Evolutionary conservation across 2,329 filamentous ascomycete genomes (phyloP).

Genomic region (Colletotrichum tamarilloi): DNA sequence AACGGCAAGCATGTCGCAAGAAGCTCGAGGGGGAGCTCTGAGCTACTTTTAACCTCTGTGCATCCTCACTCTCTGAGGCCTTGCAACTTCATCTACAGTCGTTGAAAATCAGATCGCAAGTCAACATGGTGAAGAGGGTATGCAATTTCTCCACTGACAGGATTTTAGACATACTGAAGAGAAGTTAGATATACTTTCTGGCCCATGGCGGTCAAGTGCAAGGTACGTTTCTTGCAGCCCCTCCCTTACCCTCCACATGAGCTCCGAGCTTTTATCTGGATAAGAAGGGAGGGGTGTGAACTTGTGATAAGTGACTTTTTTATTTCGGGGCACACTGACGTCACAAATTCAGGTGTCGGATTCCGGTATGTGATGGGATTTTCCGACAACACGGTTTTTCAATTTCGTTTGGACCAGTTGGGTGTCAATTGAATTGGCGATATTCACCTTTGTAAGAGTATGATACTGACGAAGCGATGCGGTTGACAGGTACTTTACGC

Average conservation of each 20-base stretch:
- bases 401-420: neutral
- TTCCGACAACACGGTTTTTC: neutral
- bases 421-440: neutral
- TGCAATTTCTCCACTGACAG: neutral
- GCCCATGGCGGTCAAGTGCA: conserved; percentile 75
- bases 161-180: neutral
- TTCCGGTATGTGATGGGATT: conserved; percentile 56
- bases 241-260: conserved; percentile 53
- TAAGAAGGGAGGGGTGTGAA: conserved; percentile 10
- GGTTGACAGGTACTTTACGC: conserved; percentile 63
- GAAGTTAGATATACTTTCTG: conserved; percentile 67
- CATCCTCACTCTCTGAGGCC: neutral
- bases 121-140: conserved; percentile 50
- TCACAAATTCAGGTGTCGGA: conserved; percentile 58
- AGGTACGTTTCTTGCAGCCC: conserved; percentile 62
- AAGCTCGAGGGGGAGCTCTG: conserved; percentile 24
- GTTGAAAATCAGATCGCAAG: neutral
- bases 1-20: neutral
- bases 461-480: neutral
- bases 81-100: neutral
- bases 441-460: no score
- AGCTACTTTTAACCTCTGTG: conserved; percentile 33
- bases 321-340: conserved; percentile 40
- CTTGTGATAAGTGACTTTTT: neutral
- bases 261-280: conserved; percentile 27